Evolutionary conservation across 768 basidiomycete species (phyloP), one percentile per base, ranked within the genome.

Genomic region (Crepidotus variabilis): DNA sequence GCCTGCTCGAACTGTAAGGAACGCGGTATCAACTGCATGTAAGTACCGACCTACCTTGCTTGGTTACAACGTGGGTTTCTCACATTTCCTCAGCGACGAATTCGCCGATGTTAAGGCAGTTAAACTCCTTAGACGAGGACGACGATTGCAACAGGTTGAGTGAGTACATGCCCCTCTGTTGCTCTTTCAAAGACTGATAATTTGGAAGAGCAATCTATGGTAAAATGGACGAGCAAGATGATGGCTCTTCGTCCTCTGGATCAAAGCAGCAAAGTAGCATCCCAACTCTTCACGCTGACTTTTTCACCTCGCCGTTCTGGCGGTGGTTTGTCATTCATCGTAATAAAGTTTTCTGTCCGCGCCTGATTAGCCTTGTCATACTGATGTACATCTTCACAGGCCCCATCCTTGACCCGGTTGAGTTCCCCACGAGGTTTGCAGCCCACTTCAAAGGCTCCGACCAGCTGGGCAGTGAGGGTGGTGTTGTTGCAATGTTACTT

Each of bases 1-100:
- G 79, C 84, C 8, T 97, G 94, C 70, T 90, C 92, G 7, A 96
- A 96, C 68, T 97, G 94, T 72, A 85, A 78, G 63, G 92, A 95
- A 69, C 87, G 94, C 46, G 86, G 85, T 21, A 81, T 94, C 35
- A 91, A 92, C 80, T 96, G 94, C 89, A 88, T 96, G 92, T 94
- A 77, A 63, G 92, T 83, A 16, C 13, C 43, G 3, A 8, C 8
- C 8, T 8, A 28, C n/a, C 43, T 39, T 56, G 39, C 57, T 39
- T 47, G 20, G 36, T 22, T 6, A 6, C 50, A 49, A 23, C 47
- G 35, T 55, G 20, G 39, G 58, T 45, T n/a, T 34, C 39, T 58
- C 24, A 53, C 63, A 33, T 48, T 35, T 32, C 24, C 62, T 14
- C 69, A 96, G 93, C 21, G 94, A 96, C 68, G 94, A 94, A 67